Evolutionary conservation across 139 green algal genomes (phyloP), one percentile per base, ranked within the genome.

Genomic region (Volvox africanus): DNA sequence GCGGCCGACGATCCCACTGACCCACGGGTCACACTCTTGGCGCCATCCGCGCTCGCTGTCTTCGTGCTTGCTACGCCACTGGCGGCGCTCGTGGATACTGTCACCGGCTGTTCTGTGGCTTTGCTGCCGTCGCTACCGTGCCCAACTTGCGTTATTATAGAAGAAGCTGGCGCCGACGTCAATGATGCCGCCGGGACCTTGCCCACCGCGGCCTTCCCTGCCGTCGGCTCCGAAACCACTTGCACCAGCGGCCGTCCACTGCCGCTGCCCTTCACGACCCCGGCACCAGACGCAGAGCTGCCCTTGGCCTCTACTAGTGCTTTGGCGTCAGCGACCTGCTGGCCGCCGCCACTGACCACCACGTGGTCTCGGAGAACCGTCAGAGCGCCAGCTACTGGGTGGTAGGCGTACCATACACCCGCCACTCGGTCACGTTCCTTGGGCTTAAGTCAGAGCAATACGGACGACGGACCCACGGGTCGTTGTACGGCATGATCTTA

Each of bases 391-490:
- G 94, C 96, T 13, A 95, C 91, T 0, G 93, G 92, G 44, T 96
- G 92, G 80, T 97, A 97, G 9, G 92, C 90, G 76, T 94, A 96
- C 96, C 96, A 98, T 17, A 91, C 88, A 24, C n/a, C n/a, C n/a
- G n/a, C n/a, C n/a, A n/a, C 65, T 16, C 81, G 91, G 83, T 98
- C 96, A 28, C 96, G 84, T 88, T 96, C 92, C 75, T 87, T 90
- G 1, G 93, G 88, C 91, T 92, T 85, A 6, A 12, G 9, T 55
- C 44, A 55, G 44, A 55, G 44, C 44, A 55, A 55, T 55, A 55
- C 44, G 44, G 44, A 55, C 9, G n/a, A 55, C 44, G 9, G 44
- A 55, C 44, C 44, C 44, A 55, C 44, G 44, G 44, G 44, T 55
- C 44, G n/a, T n/a, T n/a, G n/a, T n/a, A n/a, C n/a, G n/a, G n/a